Evolutionary conservation across 179 eudicot genomes (phyloP).

Genomic region (Gypsophila paniculata): DNA sequence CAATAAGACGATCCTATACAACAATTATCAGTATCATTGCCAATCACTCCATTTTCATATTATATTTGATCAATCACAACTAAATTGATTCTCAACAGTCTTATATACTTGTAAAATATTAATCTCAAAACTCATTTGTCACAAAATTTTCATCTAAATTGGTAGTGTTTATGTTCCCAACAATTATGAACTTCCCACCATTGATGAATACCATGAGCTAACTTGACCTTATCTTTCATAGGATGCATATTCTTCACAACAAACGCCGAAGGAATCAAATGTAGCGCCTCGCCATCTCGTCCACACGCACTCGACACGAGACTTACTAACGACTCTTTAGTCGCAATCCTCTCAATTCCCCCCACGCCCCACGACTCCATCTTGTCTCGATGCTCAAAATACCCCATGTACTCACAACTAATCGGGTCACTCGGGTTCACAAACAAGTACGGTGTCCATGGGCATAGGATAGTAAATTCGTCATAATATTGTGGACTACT

Average conservation of each 20-base stretch:
- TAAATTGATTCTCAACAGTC: background rate
- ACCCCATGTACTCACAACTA: conserved; percentile 71
- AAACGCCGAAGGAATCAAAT: conserved; percentile 66
- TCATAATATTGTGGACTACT: conserved; percentile 23
- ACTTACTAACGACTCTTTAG: conserved; percentile 48
- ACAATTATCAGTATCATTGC: background rate
- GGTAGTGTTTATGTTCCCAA: conserved; percentile 30
- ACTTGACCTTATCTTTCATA: conserved; percentile 37
- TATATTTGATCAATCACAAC: conserved; percentile 4
- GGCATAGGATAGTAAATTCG: conserved; percentile 41
- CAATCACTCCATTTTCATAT: conserved; percentile 5
- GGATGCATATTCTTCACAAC: conserved; percentile 41
- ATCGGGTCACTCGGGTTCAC: conserved; percentile 61
- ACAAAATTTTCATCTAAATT: conserved; percentile 11
- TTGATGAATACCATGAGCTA: conserved; percentile 77
- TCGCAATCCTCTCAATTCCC: conserved; percentile 54
- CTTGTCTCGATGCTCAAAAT: conserved; percentile 67
- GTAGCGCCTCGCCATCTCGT: conserved; percentile 56
- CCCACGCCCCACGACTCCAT: conserved; percentile 66
- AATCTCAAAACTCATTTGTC: conserved; percentile 16
- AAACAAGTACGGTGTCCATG: conserved; percentile 59
- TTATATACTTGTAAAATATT: background rate
- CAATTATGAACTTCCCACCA: conserved; percentile 53
- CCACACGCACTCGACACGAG: conserved; percentile 46
- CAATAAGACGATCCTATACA: no score